Evolutionary conservation across 83 land plant species (phyloP).

Genomic region (Picea abies): DNA sequence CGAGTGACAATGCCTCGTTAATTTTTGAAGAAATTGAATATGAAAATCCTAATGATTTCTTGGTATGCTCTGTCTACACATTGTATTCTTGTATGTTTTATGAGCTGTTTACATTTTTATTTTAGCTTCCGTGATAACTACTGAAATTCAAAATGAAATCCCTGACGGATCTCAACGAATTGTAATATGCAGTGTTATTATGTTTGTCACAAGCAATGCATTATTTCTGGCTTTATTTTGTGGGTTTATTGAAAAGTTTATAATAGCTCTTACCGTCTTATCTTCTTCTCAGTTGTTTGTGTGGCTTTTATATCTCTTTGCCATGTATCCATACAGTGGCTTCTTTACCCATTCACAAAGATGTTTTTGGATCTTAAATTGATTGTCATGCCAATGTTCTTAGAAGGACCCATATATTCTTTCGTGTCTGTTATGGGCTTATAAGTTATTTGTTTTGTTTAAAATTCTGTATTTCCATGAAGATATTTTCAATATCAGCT

Average conservation of each 20-base stretch:
- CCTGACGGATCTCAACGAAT: neutral
- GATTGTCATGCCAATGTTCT: no score
- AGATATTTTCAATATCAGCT: no score
- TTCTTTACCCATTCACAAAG: no score
- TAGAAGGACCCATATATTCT: no score
- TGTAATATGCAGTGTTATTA: neutral
- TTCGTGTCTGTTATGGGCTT: no score
- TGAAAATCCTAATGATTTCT: neutral
- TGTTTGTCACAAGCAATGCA: neutral
- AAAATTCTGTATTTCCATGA: no score
- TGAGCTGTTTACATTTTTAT: neutral
- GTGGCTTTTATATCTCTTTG: neutral
- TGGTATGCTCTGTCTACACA: no score
- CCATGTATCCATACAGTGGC: no score
- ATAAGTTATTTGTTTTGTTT: no score
- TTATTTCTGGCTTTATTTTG: neutral
- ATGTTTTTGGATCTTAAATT: no score
- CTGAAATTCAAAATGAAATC: neutral
- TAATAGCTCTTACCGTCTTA: neutral
- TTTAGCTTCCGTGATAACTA: neutral
- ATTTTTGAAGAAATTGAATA: neutral
- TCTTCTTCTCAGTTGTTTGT: neutral
- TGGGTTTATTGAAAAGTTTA: neutral
- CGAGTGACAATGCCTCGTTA: no score
- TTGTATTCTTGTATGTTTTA: neutral